phyloP scores from a whole-genome alignment of 2,329 filamentous ascomycete species.

The Aquanectria penicillioides region DNA sequence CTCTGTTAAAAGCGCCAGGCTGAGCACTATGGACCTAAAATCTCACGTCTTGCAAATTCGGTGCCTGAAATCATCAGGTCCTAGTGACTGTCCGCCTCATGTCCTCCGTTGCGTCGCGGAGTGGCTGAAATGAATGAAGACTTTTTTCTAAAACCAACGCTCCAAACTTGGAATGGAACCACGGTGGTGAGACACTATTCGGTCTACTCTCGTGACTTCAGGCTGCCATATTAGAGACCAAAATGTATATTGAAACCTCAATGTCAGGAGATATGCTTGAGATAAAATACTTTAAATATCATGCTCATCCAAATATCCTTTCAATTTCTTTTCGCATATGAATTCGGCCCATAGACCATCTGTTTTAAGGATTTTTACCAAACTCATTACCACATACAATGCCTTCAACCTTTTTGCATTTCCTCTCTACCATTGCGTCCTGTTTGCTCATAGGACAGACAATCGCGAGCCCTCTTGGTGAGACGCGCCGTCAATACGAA shows the following conservation, averaged over 20 bases:
- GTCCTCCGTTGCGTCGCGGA: neutral
- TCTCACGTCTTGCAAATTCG: too few relatives aligned
- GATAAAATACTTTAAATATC: neutral
- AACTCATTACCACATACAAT: neutral
- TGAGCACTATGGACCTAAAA: too few relatives aligned
- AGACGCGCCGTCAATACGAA: neutral
- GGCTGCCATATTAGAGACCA: neutral
- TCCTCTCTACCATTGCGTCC: neutral
- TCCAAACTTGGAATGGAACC: neutral
- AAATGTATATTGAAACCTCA: neutral
- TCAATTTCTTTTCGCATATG: too few relatives aligned
- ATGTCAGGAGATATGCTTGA: neutral
- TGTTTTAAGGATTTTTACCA: too few relatives aligned
- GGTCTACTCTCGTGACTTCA: neutral
- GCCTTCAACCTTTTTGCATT: neutral
- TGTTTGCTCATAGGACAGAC: neutral
- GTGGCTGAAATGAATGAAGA: neutral
- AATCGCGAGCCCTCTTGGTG: constrained; percentile 3
- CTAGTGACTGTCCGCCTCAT: neutral
- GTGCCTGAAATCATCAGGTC: too few relatives aligned
- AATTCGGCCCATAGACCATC: too few relatives aligned
- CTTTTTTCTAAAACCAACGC: neutral
- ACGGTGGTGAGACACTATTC: neutral
- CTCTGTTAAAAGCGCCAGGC: too few relatives aligned
- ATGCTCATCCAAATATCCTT: neutral